phyloP scores from a whole-genome alignment of 768 basidiomycete genomes.

The Boletus fagicola region DNA sequence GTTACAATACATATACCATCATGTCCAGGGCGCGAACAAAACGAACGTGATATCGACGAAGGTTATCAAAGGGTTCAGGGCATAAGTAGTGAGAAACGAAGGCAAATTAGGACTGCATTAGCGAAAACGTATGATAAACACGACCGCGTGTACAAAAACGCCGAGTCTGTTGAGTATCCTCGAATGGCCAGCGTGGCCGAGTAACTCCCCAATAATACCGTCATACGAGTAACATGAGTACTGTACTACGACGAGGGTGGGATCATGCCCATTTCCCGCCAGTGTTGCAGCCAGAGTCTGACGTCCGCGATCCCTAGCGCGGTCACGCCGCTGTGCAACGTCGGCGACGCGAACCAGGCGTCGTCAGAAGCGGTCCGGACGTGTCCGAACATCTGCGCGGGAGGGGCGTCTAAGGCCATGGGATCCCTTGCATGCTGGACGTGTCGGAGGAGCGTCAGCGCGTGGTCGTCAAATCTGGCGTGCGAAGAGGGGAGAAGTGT shows the following conservation, averaged over 20 bases:
- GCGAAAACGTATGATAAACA: not conserved
- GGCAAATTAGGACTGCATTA: no score
- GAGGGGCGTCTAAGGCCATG: not conserved
- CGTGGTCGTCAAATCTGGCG: not conserved
- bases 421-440: not conserved
- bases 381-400: not conserved
- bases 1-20: no score
- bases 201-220: not conserved
- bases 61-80: no score
- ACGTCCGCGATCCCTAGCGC: slow-evolving; percentile 5
- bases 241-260: not conserved
- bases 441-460: slow-evolving; percentile 1
- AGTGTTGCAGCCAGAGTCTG: slow-evolving; percentile 7
- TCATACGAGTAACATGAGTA: not conserved
- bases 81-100: no score
- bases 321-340: not conserved
- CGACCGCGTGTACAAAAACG: not conserved
- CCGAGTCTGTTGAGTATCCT: not conserved
- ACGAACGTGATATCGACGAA: no score
- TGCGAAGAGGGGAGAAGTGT: not conserved
- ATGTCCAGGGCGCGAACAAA: no score
- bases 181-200: not conserved
- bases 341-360: slow-evolving; percentile 5
- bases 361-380: not conserved
- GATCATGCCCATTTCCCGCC: slow-evolving; percentile 7